Percentiles rank a stretch among this genome's conserved stretches.
phyloP scores from a whole-genome alignment of 1,284 basidiomycete species.

The Kalmanozyma brasiliensis region DNA sequence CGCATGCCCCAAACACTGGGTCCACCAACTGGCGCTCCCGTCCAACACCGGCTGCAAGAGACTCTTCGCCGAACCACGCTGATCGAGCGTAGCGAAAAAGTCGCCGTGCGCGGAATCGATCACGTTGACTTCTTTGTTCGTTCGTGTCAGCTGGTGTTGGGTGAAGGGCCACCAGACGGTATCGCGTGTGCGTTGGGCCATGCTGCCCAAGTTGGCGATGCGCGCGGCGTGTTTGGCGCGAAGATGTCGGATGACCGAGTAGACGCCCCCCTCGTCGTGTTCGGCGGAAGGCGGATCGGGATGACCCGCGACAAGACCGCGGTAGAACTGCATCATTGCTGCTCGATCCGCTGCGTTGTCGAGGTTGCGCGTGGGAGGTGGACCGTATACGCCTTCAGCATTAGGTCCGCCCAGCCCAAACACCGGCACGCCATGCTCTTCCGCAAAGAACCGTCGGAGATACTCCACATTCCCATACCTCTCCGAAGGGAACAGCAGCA shows the following conservation, averaged over 20 bases:
- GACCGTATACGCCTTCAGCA: slow-evolving; percentile 30
- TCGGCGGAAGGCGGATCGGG: slow-evolving; percentile 6
- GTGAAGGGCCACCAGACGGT: slow-evolving; percentile 98
- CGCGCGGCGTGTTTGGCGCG: slow-evolving; percentile 76
- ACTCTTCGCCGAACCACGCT: slow-evolving; percentile 4
- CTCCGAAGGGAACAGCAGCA: slow-evolving; percentile 83
- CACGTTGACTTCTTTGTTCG: slow-evolving; percentile 68
- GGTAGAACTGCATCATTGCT: slow-evolving; percentile 79
- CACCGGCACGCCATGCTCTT: slow-evolving; percentile 72
- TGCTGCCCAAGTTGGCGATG: slow-evolving; percentile 77
- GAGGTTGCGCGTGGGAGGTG: slow-evolving; percentile 69
- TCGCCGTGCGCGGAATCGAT: slow-evolving; percentile 91
- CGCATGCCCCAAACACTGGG: slow-evolving; percentile 89
- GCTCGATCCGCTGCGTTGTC: slow-evolving; percentile 72
- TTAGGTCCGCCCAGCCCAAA: slow-evolving; percentile 56
- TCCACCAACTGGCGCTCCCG: slow-evolving; percentile 98
- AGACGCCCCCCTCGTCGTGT: slow-evolving; percentile 68
- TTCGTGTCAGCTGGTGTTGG: slow-evolving; percentile 75
- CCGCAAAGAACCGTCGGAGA: slow-evolving; percentile 80
- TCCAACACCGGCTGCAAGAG: slow-evolving; percentile 82
- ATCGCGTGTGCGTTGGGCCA: slow-evolving; percentile 81
- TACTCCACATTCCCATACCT: slow-evolving; percentile 79
- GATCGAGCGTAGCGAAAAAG: slow-evolving; percentile 74
- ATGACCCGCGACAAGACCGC: slow-evolving; percentile 63
- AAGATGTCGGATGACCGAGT: slow-evolving; percentile 74